Conservation (phyloP, 2,329 filamentous ascomycete genomes). For the Juglanconis oblonga region DNA sequence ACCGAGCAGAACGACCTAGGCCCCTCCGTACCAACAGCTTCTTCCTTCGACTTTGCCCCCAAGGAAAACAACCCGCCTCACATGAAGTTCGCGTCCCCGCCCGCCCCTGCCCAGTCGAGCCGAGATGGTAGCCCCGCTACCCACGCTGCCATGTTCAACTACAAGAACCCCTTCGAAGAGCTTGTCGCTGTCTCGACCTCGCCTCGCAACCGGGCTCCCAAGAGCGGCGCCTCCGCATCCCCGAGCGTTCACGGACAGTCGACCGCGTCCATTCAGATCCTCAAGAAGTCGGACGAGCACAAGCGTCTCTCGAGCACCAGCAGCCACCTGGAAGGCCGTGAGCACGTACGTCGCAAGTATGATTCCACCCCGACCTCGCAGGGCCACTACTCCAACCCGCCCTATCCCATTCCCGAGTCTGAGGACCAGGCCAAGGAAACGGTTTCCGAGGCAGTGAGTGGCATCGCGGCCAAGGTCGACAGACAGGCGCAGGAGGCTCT, state of each 20-base stretch:
- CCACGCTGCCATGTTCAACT: conserved; percentile 31
- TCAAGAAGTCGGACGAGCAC: conserved; percentile 44
- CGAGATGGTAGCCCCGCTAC: conserved; percentile 26
- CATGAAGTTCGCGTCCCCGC: conserved; percentile 24
- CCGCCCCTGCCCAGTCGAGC: conserved; percentile 22
- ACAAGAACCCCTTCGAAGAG: conserved; percentile 41
- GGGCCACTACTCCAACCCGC: conserved; percentile 18
- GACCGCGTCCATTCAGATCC: conserved; percentile 6
- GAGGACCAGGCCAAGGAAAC: conserved; percentile 52
- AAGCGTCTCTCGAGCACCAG: conserved; percentile 28
- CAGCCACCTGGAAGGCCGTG: conserved; percentile 14
- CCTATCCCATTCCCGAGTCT: conserved; percentile 13
- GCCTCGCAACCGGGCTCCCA: conserved; percentile 25
- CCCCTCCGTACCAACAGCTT: conserved; percentile 13
- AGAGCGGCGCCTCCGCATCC: conserved; percentile 48
- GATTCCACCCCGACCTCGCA: conserved; percentile 32
- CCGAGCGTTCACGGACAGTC: conserved; percentile 30
- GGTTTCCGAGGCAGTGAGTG: conserved; percentile 67
- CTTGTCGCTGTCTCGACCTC: conserved; percentile 30
- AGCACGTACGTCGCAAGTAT: conserved; percentile 31
- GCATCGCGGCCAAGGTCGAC: conserved; percentile 55
- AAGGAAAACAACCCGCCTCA: conserved; percentile 23
- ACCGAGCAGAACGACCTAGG: conserved; percentile 38
- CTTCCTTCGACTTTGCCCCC: conserved; percentile 27
- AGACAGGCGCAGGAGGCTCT: conserved; percentile 63